Evolutionary conservation across 2,329 filamentous ascomycete species (phyloP).

Genomic region (Colletotrichum higginsianum): DNA sequence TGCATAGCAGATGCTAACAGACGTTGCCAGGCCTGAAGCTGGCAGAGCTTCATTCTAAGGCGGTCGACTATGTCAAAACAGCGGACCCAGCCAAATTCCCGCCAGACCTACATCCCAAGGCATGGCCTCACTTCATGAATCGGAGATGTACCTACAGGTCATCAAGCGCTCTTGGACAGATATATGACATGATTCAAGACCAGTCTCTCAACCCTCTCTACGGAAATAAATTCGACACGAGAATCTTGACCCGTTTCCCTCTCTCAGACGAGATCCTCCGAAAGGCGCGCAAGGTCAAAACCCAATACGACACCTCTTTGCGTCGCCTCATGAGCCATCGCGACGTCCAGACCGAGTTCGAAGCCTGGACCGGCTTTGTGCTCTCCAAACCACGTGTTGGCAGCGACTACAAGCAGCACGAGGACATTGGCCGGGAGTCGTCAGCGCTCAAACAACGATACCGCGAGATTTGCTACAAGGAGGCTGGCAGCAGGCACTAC

Average conservation of each 20-base stretch:
- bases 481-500: constrained; percentile 72
- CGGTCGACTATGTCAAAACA: constrained; percentile 95
- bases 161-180: constrained; percentile 78
- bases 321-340: constrained; percentile 88
- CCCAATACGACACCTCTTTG: constrained; percentile 82
- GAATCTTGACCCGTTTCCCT: constrained; percentile 77
- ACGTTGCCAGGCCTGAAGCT: constrained; percentile 71
- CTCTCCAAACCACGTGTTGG: constrained; percentile 80
- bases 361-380: constrained; percentile 90
- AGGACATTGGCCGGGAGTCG: constrained; percentile 82
- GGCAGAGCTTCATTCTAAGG: constrained; percentile 86
- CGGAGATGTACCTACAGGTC: constrained; percentile 73
- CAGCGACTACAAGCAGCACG: constrained; percentile 88
- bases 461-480: constrained; percentile 74
- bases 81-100: constrained; percentile 82
- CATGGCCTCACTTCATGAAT: constrained; percentile 92
- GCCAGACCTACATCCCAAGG: constrained; percentile 69
- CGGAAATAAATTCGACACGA: constrained; percentile 79
- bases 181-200: constrained; percentile 82
- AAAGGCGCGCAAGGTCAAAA: constrained; percentile 77
- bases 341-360: constrained; percentile 88
- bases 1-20: constrained; percentile 1
- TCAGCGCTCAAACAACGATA: constrained; percentile 78
- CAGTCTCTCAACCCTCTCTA: constrained; percentile 83
- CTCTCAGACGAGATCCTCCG: constrained; percentile 68